Percentiles rank a stretch among this genome's conserved stretches.
These are phyloP conservation scores for Puccinia coronata DNA, from an alignment of 1,284 basidiomycete genomes.

Conservation along the genomic window DNA sequence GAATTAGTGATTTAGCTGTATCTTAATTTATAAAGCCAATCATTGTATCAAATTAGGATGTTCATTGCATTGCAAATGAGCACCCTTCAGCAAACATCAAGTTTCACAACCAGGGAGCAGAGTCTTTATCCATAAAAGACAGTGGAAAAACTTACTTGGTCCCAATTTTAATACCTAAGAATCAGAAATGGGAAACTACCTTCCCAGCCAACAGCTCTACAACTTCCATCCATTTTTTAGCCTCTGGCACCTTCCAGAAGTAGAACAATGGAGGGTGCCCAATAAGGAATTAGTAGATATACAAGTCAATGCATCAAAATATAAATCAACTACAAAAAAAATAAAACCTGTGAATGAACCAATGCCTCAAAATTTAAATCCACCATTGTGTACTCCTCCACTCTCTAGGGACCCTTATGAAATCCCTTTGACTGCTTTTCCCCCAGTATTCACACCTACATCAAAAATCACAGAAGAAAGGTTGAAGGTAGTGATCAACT, in stretches of 20 bases:
- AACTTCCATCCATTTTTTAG: slow-evolving; percentile 4
- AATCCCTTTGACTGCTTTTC: background rate
- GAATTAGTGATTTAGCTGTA: no score
- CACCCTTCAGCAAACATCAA: background rate
- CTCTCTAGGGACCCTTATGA: slow-evolving; percentile 2
- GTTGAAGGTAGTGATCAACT: background rate
- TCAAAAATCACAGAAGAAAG: background rate
- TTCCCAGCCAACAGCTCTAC: background rate
- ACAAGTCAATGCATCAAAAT: background rate
- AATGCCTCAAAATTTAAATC: slow-evolving; percentile 5
- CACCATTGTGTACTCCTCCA: background rate
- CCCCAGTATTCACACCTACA: background rate
- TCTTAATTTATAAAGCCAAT: no score
- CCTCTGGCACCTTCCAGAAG: background rate
- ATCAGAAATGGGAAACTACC: background rate
- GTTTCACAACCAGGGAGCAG: background rate
- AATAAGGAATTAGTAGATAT: background rate
- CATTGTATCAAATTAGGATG: no score
- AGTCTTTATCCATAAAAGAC: background rate
- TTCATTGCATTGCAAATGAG: background rate
- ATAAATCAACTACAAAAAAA: slow-evolving; percentile 17
- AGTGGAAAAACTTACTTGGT: background rate
- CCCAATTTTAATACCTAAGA: background rate
- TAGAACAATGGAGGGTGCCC: background rate
- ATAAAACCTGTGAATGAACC: slow-evolving; percentile 20